phyloP scores from a whole-genome alignment of 1,284 basidiomycete species.

The Mycena sp. region DNA sequence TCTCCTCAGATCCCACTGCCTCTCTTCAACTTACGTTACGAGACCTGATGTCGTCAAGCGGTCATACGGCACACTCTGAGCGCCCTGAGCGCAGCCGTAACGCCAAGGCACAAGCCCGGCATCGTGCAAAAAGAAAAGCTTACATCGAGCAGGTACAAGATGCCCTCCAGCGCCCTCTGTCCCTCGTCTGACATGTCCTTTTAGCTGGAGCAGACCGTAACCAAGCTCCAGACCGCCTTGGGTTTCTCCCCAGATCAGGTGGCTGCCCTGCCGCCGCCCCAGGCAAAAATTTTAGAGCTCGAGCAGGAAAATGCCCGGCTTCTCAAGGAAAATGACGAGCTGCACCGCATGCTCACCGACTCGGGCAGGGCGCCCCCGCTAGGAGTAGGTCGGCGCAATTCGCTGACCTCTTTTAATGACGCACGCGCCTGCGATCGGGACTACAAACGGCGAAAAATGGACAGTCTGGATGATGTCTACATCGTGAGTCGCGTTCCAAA shows the following conservation, averaged over 20 bases:
- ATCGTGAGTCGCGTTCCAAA: constrained; percentile 54
- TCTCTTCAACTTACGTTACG: constrained; percentile 46
- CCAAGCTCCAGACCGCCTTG: constrained; percentile 78
- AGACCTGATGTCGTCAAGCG: constrained; percentile 45
- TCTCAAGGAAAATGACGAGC: constrained; percentile 73
- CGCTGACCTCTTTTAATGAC: constrained; percentile 48
- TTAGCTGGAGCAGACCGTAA: constrained; percentile 83
- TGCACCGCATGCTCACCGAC: constrained; percentile 62
- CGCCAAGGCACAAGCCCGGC: constrained; percentile 89
- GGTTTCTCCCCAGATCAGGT: constrained; percentile 76
- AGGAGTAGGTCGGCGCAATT: constrained; percentile 49
- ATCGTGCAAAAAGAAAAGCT: constrained; percentile 92
- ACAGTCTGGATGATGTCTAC: constrained; percentile 58
- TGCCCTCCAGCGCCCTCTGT: constrained; percentile 9
- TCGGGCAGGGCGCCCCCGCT: constrained; percentile 39
- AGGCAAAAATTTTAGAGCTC: constrained; percentile 76
- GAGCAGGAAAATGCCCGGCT: constrained; percentile 77
- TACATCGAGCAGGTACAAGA: constrained; percentile 86
- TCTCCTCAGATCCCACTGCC: constrained; percentile 39
- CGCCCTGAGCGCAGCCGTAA: constrained; percentile 84
- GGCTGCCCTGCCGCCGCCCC: constrained; percentile 71
- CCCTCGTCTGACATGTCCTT: constrained; percentile 13
- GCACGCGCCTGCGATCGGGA: constrained; percentile 64
- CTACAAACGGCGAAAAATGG: constrained; percentile 67
- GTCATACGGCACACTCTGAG: constrained; percentile 51